phyloP scores from a whole-genome alignment of 495 filamentous ascomycete species.

The Hyaloscypha variabilis region DNA sequence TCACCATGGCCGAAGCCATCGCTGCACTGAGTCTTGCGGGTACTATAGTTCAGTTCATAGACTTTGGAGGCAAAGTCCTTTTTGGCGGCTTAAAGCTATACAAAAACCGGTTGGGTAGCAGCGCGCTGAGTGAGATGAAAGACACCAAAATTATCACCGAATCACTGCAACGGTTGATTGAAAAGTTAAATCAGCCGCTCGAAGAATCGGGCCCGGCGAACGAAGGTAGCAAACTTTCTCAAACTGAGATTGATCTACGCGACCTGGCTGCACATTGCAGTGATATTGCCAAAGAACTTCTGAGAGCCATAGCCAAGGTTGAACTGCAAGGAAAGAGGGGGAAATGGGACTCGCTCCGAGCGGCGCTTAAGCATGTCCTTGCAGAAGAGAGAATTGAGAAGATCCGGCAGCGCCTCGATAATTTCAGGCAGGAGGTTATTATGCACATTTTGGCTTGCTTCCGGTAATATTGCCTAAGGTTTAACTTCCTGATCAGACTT shows the following conservation, averaged over 20 bases:
- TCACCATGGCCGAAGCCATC: conserved; percentile 31
- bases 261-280: background rate
- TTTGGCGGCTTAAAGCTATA: background rate
- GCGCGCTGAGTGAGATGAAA: background rate
- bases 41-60: conserved; percentile 36
- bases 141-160: background rate
- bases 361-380: background rate
- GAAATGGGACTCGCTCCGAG: background rate
- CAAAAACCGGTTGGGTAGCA: background rate
- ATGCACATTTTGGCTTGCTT: background rate
- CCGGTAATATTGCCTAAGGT: background rate
- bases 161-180: background rate
- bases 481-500: background rate
- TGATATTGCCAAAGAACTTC: background rate
- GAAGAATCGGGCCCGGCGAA: background rate
- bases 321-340: background rate
- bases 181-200: background rate
- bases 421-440: background rate
- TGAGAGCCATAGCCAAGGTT: background rate
- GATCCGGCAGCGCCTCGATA: background rate
- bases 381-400: background rate
- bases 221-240: background rate
- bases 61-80: conserved; percentile 31
- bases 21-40: conserved; percentile 35
- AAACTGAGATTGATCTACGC: background rate